Base-by-base conservation (phyloP, 192 early-diverging fungal species). In the Geranomyces variabilis region DNA sequence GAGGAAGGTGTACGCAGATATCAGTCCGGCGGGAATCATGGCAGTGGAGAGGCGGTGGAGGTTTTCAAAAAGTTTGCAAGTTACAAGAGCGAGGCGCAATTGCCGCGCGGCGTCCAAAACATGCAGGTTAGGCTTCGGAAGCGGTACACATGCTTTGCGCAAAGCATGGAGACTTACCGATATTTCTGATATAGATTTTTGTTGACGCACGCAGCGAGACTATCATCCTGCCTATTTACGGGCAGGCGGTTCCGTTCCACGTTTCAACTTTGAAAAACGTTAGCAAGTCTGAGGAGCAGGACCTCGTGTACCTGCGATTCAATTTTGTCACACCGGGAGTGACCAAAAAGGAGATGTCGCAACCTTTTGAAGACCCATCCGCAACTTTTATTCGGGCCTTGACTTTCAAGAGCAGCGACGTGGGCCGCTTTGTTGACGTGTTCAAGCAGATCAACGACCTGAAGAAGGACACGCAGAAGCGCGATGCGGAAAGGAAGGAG, bases 171-270 rank as follows among this genome's bases (percentile, higher is more conserved):
- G 9, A 30, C 17, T 60, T 7, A 26, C 4, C 4, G 5, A 33
- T 33, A 34, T 33, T 10, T 26, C 58, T 17, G 6, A 33, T 34
- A 26, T 31, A 93, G 89, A 98, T 99, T 74, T 68, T 92, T 46
- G 94, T 99, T 0, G 97, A 99, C 80, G 82, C 86, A 61, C 87
- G 88, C 34, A 89, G 87, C 44, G 93, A 97, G 47, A 85, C 96
- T 6, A 84, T 99, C 49, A 88, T 99, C 45, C 79, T 98, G 53
- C 97, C 97, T 8, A 91, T 99, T 45, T 96, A 96, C 74, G 96
- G 96, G 22, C 87, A 93, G 76, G 89, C 96, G 1, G 97, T 99
- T 15, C 97, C 97, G 31, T 97, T 99, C 85, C 97, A 99, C 77
- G 93, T 99, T 64, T 93, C 94, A 14, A 95, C 95, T 1, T 75